Base-by-base conservation (phyloP, 176 grass and related monocot species). In the Aegilops speltoides region DNA sequence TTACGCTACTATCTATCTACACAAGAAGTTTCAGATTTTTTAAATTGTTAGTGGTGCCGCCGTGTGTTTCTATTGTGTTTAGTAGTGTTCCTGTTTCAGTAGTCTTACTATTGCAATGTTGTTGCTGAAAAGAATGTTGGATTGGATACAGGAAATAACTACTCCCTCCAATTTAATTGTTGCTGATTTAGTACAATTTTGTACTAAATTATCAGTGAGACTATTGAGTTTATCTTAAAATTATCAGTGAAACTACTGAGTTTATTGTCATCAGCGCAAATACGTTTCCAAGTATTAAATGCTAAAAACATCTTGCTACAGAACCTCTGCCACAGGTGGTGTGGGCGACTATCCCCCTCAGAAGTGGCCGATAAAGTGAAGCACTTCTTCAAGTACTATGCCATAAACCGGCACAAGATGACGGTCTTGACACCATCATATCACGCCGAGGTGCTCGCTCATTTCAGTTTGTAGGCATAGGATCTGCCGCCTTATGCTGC, bases 321-420 rank as follows among this genome's bases (percentile, higher is more conserved):
- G 97, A 92, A 98, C 80, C 80, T 98, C 23, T 98, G 90, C 68
- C 93, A 95, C 79, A 91, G 91, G 63, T 98, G 97, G 97, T 94
- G 88, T 72, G 90, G 94, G 29, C 94, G 67, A 71, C 79, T 96
- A 86, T 90, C 91, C 68, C 97, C 97, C 17, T 91, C 90, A 48
- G 97, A 96, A 62, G 93, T 98, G 64, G 97, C 97, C 60, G 94
- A 98, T 5, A 98, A 98, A 91, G 97, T 98, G 77, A 98, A 98
- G 77, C 93, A 98, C 86, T 98, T 98, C 77, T 98, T 94, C 43
- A 98, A 96, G 76, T 93, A 96, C 77, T 96, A 98, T 38, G 85
- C 97, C n/a, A 96, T 96, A 38, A 98, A 98, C 83, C 88, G 96
- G 23, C 96, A 98, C 63, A 98, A 98, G 85, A 98, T 98, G 97